phyloP scores from a whole-genome alignment of 208 protist species.

The Leishmania lainsoni region DNA sequence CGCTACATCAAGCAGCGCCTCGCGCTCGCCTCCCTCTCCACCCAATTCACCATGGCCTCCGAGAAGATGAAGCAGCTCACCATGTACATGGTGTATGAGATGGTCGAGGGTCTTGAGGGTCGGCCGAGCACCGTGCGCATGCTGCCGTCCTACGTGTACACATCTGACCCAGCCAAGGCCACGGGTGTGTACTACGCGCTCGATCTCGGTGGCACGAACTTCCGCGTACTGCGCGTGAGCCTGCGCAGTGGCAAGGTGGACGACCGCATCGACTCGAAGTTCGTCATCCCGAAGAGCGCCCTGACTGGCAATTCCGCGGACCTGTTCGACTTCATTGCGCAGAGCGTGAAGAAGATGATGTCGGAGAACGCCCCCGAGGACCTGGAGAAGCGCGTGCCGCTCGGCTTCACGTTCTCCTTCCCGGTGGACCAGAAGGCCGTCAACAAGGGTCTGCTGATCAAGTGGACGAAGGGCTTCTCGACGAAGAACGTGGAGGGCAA shows the following conservation, averaged over 20 bases:
- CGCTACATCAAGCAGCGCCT: constrained; percentile 75
- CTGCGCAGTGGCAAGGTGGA: constrained; percentile 57
- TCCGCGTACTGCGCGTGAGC: constrained; percentile 78
- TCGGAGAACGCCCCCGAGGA: constrained; percentile 62
- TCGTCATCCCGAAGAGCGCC: constrained; percentile 56
- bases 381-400: constrained; percentile 52
- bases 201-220: constrained; percentile 93
- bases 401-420: constrained; percentile 95
- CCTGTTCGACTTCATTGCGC: constrained; percentile 91
- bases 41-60: constrained; percentile 63
- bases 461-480: constrained; percentile 93
- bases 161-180: constrained; percentile 48
- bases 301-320: constrained; percentile 55
- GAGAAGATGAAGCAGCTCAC: constrained; percentile 69
- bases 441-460: constrained; percentile 78
- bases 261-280: constrained; percentile 46
- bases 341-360: constrained; percentile 72
- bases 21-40: constrained; percentile 66
- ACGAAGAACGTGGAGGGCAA: constrained; percentile 84
- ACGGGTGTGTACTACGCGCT: constrained; percentile 87
- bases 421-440: constrained; percentile 84
- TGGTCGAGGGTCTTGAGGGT: constrained; percentile 82
- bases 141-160: constrained; percentile 88
- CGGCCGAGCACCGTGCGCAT: constrained; percentile 77
- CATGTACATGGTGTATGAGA: constrained; percentile 84